Percentiles rank a stretch among this genome's conserved stretches.
phyloP scores from a whole-genome alignment of 2,329 filamentous ascomycete species.

The Xylaria sp. region DNA sequence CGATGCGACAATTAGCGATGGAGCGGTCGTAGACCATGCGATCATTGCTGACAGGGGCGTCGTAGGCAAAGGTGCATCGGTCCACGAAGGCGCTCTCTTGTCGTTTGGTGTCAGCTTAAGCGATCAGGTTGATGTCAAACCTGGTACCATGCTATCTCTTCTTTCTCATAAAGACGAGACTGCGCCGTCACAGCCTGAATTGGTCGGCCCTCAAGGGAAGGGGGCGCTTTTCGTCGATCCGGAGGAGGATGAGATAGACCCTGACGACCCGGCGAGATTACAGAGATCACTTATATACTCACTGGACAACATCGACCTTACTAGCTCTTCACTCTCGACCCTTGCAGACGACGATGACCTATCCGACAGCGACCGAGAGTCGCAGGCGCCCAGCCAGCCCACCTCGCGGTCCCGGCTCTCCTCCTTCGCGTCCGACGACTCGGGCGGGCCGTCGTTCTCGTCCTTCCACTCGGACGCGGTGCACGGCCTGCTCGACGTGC shows the following conservation, averaged over 20 bases:
- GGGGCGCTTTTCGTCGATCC: slow-evolving; percentile 52
- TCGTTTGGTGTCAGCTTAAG: slow-evolving; percentile 77
- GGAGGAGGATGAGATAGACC: slow-evolving; percentile 53
- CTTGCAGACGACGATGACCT: slow-evolving; percentile 66
- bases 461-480: slow-evolving; percentile 88
- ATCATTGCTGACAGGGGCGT: slow-evolving; percentile 75
- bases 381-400: slow-evolving; percentile 60
- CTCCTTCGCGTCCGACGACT: slow-evolving; percentile 74
- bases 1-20: slow-evolving; percentile 75
- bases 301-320: slow-evolving; percentile 55
- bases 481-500: slow-evolving; percentile 80
- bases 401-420: slow-evolving; percentile 69
- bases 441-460: slow-evolving; percentile 57
- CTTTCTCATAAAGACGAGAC: slow-evolving; percentile 42
- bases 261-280: slow-evolving; percentile 53
- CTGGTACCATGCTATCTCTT: slow-evolving; percentile 42
- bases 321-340: slow-evolving; percentile 59
- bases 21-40: slow-evolving; percentile 68
- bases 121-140: slow-evolving; percentile 56
- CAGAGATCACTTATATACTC: slow-evolving; percentile 60
- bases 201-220: slow-evolving; percentile 55
- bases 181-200: slow-evolving; percentile 44
- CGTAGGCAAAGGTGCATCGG: slow-evolving; percentile 70
- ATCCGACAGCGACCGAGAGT: slow-evolving; percentile 65
- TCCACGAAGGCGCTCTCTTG: slow-evolving; percentile 75